These are phyloP conservation scores for Leptomonas seymouri DNA, from an alignment of 208 protist species.

Conservation along the genomic window DNA sequence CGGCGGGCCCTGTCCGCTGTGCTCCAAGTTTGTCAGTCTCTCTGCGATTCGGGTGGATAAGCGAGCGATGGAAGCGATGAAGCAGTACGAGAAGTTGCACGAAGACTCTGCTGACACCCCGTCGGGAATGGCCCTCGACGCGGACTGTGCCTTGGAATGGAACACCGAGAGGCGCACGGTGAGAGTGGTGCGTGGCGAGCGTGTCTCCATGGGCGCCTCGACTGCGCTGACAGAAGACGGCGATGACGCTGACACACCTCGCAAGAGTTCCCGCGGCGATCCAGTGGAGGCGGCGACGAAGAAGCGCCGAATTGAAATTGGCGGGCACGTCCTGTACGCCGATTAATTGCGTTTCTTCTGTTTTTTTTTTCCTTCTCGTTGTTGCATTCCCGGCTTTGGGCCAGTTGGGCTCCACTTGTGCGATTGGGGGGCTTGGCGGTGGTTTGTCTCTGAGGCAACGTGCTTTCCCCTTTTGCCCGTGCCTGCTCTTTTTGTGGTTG, in stretches of 20 bases:
- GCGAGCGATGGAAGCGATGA: constrained; percentile 42
- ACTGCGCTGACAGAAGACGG: constrained; percentile 11
- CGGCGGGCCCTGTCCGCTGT: constrained; percentile 58
- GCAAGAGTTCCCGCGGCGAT: neutral
- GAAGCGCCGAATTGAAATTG: constrained; percentile 61
- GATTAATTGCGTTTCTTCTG: constrained; percentile 16
- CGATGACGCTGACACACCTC: constrained; percentile 20
- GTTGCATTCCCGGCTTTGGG: neutral
- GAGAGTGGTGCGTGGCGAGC: constrained; percentile 20
- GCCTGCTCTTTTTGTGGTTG: no score
- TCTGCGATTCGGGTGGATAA: constrained; percentile 52
- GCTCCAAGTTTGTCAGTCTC: constrained; percentile 36
- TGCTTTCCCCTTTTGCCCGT: neutral
- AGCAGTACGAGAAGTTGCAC: constrained; percentile 6
- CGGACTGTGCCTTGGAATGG: constrained; percentile 42
- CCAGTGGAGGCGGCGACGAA: constrained; percentile 22
- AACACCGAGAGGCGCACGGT: constrained; percentile 32
- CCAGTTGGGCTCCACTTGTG: neutral
- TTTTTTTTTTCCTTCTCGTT: neutral
- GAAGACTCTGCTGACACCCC: neutral
- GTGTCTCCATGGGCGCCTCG: neutral
- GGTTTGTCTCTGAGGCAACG: no score
- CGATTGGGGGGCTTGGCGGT: no score
- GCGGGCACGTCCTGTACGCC: constrained; percentile 59
- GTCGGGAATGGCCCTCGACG: neutral